phyloP scores from a whole-genome alignment of 1,284 basidiomycete species.

The Sanghuangporus sanghuang region DNA sequence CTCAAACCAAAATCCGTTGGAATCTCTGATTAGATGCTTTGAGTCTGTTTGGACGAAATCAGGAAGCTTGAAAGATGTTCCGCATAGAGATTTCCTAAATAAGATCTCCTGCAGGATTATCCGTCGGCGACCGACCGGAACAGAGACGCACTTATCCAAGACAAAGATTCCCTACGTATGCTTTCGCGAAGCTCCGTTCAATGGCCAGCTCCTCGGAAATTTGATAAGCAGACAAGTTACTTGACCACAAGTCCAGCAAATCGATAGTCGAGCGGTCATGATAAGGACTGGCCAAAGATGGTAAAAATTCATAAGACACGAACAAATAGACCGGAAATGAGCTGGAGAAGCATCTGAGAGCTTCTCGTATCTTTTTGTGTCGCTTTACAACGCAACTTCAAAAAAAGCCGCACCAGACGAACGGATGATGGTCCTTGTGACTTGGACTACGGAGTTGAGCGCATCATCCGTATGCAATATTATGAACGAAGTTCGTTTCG shows the following conservation, averaged over 20 bases:
- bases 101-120: background rate
- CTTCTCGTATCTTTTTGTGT: background rate
- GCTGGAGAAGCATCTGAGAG: background rate
- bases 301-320: background rate
- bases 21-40: background rate
- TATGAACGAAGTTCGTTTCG: background rate
- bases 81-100: background rate
- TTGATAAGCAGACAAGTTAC: background rate
- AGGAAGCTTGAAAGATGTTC: background rate
- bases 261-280: background rate
- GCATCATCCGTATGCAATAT: background rate
- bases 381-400: background rate
- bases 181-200: background rate
- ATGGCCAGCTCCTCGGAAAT: too few species aligned
- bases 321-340: background rate
- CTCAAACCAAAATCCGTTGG: background rate
- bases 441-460: background rate
- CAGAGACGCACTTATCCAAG: background rate
- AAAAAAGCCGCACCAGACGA: background rate
- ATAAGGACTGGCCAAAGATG: background rate
- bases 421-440: background rate
- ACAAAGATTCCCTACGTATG: background rate
- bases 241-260: background rate
- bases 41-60: background rate
- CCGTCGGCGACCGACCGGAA: background rate